These are phyloP conservation scores for Elsinoe batatas DNA, from an alignment of 2,329 filamentous ascomycete genomes.

Conservation along the genomic window DNA sequence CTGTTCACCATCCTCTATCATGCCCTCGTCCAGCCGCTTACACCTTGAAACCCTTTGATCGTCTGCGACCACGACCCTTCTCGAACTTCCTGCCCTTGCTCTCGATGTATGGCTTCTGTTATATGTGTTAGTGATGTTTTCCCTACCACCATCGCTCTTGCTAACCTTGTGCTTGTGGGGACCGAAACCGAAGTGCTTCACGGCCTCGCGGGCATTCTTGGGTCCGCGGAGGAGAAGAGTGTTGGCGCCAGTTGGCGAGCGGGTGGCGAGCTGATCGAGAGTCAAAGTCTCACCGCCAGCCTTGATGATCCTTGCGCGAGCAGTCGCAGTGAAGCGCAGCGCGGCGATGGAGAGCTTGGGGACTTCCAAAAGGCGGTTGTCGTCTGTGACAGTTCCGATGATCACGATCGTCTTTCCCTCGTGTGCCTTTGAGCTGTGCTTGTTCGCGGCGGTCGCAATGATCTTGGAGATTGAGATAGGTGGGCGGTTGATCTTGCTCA, in stretches of 20 bases:
- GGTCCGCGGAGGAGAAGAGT: slow-evolving; percentile 93
- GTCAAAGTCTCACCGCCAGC: slow-evolving; percentile 93
- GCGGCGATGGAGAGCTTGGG: slow-evolving; percentile 92
- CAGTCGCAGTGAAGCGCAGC: slow-evolving; percentile 92
- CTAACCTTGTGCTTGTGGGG: slow-evolving; percentile 94
- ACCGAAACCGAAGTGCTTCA: slow-evolving; percentile 99
- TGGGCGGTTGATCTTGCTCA: slow-evolving; percentile 91
- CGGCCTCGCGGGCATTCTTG: slow-evolving; percentile 94
- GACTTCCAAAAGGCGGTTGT: slow-evolving; percentile 83
- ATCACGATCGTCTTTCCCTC: slow-evolving; percentile 80
- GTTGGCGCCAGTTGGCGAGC: slow-evolving; percentile 92
- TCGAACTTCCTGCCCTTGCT: slow-evolving; percentile 99
- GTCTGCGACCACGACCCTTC: slow-evolving; percentile 95
- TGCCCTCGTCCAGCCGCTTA: slow-evolving; percentile 44
- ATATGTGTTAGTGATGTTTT: slow-evolving; percentile 15
- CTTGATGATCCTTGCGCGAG: slow-evolving; percentile 83
- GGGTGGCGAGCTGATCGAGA: slow-evolving; percentile 91
- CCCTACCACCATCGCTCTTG: background rate
- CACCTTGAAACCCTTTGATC: slow-evolving; percentile 99
- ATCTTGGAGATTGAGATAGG: slow-evolving; percentile 93
- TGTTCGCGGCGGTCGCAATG: slow-evolving; percentile 49
- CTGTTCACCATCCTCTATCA: slow-evolving; percentile 10
- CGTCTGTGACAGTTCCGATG: slow-evolving; percentile 92
- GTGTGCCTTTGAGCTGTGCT: slow-evolving; percentile 44
- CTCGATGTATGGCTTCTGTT: slow-evolving; percentile 86